Conservation (phyloP, 2,329 filamentous ascomycete genomes). For the Cyanodermella asteris region DNA sequence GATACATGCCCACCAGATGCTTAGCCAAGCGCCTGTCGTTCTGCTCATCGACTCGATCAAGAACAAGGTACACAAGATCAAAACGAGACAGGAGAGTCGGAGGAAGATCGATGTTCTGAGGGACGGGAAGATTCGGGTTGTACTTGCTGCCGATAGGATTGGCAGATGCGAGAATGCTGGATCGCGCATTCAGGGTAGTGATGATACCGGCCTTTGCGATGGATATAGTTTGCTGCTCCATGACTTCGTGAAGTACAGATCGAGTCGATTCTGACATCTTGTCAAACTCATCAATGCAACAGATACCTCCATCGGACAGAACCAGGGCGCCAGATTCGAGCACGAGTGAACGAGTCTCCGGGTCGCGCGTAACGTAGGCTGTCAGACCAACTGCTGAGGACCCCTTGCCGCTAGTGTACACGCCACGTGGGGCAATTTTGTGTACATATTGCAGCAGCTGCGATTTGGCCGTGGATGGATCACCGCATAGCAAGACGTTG, state of each 20-base stretch:
- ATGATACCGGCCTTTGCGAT: constrained; percentile 63
- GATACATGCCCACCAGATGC: constrained; percentile 86
- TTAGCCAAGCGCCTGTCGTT: constrained; percentile 72
- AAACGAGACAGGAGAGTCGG: constrained; percentile 90
- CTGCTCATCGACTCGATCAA: constrained; percentile 82
- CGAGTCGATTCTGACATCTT: constrained; percentile 59
- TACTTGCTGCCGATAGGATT: constrained; percentile 97
- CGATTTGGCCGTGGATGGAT: constrained; percentile 90
- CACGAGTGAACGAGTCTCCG: constrained; percentile 50
- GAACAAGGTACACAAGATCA: constrained; percentile 86
- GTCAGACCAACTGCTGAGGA: constrained; percentile 57
- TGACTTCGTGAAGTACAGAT: constrained; percentile 57
- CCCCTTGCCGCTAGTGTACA: constrained; percentile 57
- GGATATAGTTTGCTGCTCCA: constrained; percentile 62
- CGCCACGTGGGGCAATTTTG: constrained; percentile 81
- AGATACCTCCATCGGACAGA: constrained; percentile 52
- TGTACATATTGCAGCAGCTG: constrained; percentile 88
- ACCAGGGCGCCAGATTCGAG: constrained; percentile 55
- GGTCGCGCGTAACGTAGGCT: constrained; percentile 55
- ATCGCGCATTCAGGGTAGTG: constrained; percentile 80
- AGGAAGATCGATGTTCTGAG: constrained; percentile 92
- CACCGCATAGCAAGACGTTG: constrained; percentile 88
- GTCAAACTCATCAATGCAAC: constrained; percentile 62
- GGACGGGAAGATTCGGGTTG: constrained; percentile 84
- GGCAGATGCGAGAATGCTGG: constrained; percentile 85